Conservation (phyloP, 805 yeast genomes). For the Zygosaccharomyces lentus region DNA sequence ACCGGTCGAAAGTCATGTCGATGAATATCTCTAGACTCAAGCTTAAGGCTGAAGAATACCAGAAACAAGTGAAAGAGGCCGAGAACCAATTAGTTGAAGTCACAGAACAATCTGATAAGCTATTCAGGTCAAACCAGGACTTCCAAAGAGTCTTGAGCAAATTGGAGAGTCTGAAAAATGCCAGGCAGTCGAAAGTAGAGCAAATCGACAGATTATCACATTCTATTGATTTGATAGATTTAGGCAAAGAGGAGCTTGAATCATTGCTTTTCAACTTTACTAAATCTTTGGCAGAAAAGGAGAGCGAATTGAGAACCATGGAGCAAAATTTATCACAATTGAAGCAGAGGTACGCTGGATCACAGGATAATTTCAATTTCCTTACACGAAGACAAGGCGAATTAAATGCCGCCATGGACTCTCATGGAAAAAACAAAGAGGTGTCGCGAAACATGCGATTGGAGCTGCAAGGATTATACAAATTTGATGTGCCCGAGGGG, state of each 20-base stretch:
- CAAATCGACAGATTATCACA: constrained; percentile 47
- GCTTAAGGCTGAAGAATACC: constrained; percentile 42
- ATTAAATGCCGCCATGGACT: constrained; percentile 42
- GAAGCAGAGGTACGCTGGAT: constrained; percentile 24
- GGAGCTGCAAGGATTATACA: constrained; percentile 1
- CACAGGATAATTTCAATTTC: constrained; percentile 36
- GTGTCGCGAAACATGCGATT: constrained; percentile 11
- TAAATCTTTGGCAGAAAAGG: constrained; percentile 28
- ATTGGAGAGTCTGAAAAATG: constrained; percentile 52
- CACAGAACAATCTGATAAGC: constrained; percentile 53
- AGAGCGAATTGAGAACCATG: constrained; percentile 25
- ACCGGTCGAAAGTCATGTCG: constrained; percentile 59
- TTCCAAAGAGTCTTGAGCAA: constrained; percentile 68
- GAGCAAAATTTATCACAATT: constrained; percentile 22
- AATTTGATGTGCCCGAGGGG: background rate
- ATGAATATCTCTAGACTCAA: constrained; percentile 44
- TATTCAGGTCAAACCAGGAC: constrained; percentile 75
- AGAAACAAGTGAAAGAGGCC: constrained; percentile 46
- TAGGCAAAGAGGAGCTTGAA: constrained; percentile 38
- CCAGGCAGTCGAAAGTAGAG: constrained; percentile 42
- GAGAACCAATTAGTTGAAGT: constrained; percentile 48
- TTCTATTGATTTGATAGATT: constrained; percentile 26
- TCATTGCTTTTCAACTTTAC: constrained; percentile 42
- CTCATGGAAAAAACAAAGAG: constrained; percentile 16
- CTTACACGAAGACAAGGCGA: constrained; percentile 53